A percentile compares a stretch with the other conserved stretches of the same genome.
Evolutionary conservation across 176 grass and related monocot genomes (phyloP).

Genomic region (Oryza meridionalis): DNA sequence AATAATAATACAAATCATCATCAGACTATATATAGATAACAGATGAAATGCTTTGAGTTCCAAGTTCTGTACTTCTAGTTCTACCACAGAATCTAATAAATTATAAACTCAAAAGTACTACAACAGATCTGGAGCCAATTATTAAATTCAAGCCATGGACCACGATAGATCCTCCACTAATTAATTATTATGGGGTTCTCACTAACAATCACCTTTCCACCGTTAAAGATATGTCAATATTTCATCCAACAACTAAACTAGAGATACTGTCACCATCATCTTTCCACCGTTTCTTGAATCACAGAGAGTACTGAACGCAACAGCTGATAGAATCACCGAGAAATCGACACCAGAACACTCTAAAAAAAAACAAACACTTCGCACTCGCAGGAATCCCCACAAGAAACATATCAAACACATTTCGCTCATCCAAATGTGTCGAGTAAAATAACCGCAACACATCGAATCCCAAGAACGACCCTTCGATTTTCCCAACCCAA

Average conservation of each 20-base stretch:
- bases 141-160: slow-evolving; percentile 27
- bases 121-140: slow-evolving; percentile 18
- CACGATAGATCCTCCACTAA: slow-evolving; percentile 27
- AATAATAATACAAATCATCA: not conserved
- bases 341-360: not conserved
- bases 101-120: slow-evolving; percentile 18
- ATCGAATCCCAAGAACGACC: slow-evolving; percentile 11
- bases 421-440: not conserved
- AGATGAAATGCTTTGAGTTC: not conserved
- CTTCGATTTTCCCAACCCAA: slow-evolving; percentile 18
- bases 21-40: not conserved
- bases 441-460: not conserved
- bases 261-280: not conserved
- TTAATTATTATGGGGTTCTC: slow-evolving; percentile 31
- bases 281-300: slow-evolving; percentile 21
- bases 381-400: not conserved
- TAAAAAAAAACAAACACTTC: not conserved
- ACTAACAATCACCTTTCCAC: not conserved
- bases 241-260: slow-evolving; percentile 18
- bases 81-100: slow-evolving; percentile 4
- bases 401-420: not conserved
- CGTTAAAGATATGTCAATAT: not conserved
- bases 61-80: not conserved
- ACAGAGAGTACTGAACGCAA: not conserved
- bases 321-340: not conserved